Base-by-base conservation (phyloP, 371 early-diverging fungal species). In the Syncephalastrum contaminatum region DNA sequence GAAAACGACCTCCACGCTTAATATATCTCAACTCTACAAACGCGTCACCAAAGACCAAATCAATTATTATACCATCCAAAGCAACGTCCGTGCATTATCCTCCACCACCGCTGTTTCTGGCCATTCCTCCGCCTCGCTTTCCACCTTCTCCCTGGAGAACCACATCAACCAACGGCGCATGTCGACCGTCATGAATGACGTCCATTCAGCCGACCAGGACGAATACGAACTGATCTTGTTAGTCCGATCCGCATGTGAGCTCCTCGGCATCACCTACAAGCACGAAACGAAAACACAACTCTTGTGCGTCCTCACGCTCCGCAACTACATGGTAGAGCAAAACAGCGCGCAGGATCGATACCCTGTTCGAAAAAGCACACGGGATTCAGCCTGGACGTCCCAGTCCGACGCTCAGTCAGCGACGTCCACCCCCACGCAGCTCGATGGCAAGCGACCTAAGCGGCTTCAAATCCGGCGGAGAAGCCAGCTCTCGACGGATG, bases 241-340 rank as follows among this genome's bases (percentile, higher is more conserved):
- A 5, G 69, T 74, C 13, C 55, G 63, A 19, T 66, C 68, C 19
- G 63, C 69, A 2, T 74, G 75, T 40, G 75, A 74, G 51, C 60
- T 75, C 12, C 66, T 74, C 19, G 78, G 73, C 21, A 63, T 74
- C 47, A 70, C 73, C 1, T 78, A 74, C 48, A 54, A 62, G 20
- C 68, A 69, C 7, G 72, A 69, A 43, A 61, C 64, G 7, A 54
- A 46, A 43, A 59, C 60, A 18, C 72, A 59, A 13, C 64, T 77
- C 10, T 47, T 56, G 3, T 77, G 77, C 48, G 64, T 77, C 6
- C 56, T 77, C 58, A 64, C 71, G 12, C 53, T 77, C 16, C 65
- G 64, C n/a, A 63, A 75, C 24, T 66, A 68, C 41, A 51, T 52
- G 3, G 56, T 54, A 30, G 64, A 73, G 14, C 51, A 52, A 25